Base-by-base conservation (phyloP, 1,284 basidiomycete genomes). In the Trametes pubescens region DNA sequence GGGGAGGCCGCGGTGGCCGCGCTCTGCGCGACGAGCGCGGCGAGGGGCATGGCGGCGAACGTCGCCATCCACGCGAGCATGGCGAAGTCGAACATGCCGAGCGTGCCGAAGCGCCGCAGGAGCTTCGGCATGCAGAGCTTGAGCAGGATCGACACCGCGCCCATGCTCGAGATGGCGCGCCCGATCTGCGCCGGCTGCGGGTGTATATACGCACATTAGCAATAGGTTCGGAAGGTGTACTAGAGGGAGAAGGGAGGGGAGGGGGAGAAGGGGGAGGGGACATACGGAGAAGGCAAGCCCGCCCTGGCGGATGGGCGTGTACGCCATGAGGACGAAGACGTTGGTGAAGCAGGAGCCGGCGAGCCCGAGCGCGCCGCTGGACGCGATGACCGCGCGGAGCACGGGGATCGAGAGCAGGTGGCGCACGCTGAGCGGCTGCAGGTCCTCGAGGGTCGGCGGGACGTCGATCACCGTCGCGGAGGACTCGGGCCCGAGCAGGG, bases 311-410 rank as follows among this genome's bases (percentile, higher is more conserved):
- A 89, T 73, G 7, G 86, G 81, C 14, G 87, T 83, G 71, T 87
- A 91, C 55, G 85, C 86, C 68, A 88, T 86, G 55, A 91, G 79
- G 26, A 89, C 86, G 71, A 90, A 90, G 6, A 87, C 79, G 21
- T 84, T 84, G 59, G 88, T 88, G 69, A 88, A 91, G 7, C 82
- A 81, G 0, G 85, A 82, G 2, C 77, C 74, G 32, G 86, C 75
- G 73, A 88, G 88, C 59, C 80, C 81, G n/a, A 90, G 77, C 8
- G 82, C 80, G 67, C 81, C 84, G 16, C 85, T 86, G n/a, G 87
- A 87, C 24, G 78, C 68, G 67, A 83, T 81, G 55, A 90, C 70
- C 21, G 83, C 81, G 40, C 81, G 79, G 40, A 90, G 83, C 61
- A 83, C 78, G 2, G 86, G 85, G 44, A 84, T 78, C 4, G 80